These are phyloP conservation scores for Solanum arcanum DNA, from an alignment of 257 asterid species.

Conservation along the genomic window DNA sequence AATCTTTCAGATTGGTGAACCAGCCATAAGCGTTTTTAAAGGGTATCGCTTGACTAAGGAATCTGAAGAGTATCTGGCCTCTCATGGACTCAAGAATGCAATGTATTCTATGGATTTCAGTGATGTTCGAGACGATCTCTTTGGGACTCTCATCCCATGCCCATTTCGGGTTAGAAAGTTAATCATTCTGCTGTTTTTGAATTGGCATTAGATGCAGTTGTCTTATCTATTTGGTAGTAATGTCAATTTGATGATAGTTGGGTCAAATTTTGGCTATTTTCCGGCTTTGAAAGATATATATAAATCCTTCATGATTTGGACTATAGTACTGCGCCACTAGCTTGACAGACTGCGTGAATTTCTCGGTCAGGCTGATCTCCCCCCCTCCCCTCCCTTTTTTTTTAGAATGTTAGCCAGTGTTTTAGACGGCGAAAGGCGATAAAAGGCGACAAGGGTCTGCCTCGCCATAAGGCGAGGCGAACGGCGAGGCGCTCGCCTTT, in stretches of 20 bases:
- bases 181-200: background rate
- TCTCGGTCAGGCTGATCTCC: background rate
- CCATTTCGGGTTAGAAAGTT: slow-evolving; percentile 69
- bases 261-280: background rate
- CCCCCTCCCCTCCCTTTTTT: no score
- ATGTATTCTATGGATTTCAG: slow-evolving; percentile 49
- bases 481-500: no score
- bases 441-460: no score
- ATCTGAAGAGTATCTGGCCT: slow-evolving; percentile 69
- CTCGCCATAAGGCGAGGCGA: no score
- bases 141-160: slow-evolving; percentile 67
- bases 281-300: background rate
- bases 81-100: slow-evolving; percentile 75
- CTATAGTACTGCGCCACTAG: background rate
- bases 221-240: background rate
- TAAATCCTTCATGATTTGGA: background rate
- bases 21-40: slow-evolving; percentile 57
- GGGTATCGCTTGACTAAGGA: slow-evolving; percentile 67
- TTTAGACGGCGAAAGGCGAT: no score
- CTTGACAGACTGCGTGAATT: background rate
- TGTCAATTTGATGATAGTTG: background rate
- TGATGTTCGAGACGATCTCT: slow-evolving; percentile 63
- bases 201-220: background rate
- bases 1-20: slow-evolving; percentile 45
- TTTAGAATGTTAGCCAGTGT: background rate